These are phyloP conservation scores for Silene noctiflora DNA, from an alignment of 179 eudicot species.

Conservation along the genomic window DNA sequence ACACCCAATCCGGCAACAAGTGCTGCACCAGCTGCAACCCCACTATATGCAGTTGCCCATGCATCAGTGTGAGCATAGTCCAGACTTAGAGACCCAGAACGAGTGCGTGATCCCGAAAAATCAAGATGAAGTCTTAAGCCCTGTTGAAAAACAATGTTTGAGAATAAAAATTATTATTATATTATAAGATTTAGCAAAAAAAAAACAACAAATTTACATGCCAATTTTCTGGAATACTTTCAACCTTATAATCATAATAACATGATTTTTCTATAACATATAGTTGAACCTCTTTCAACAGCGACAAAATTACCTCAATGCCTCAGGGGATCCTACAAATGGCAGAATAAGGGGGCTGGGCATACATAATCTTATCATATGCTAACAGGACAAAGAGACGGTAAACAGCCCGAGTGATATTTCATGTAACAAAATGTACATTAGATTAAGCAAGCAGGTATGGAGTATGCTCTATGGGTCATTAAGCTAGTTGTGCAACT, in stretches of 20 bases:
- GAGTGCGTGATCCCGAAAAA: slow-evolving; percentile 44
- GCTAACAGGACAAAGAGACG: too few relatives aligned
- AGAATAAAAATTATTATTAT: background rate
- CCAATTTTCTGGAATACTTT: background rate
- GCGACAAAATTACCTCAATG: too few relatives aligned
- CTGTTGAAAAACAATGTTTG: slow-evolving; percentile 34
- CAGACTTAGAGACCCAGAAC: slow-evolving; percentile 34
- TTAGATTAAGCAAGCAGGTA: too few relatives aligned
- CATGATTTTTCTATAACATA: background rate
- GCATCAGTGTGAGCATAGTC: slow-evolving; percentile 58
- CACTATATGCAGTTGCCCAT: slow-evolving; percentile 61
- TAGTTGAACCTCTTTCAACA: background rate
- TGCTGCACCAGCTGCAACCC: slow-evolving; percentile 77
- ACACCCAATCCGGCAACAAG: slow-evolving; percentile 73
- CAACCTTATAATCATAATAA: background rate
- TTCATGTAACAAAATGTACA: too few relatives aligned
- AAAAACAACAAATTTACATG: background rate
- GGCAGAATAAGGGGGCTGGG: too few relatives aligned
- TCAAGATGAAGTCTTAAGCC: slow-evolving; percentile 70
- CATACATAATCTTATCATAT: too few relatives aligned
- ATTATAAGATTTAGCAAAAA: background rate
- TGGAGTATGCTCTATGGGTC: too few relatives aligned
- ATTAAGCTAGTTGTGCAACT: too few relatives aligned
- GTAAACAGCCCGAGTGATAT: too few relatives aligned
- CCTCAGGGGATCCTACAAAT: background rate